Evolutionary conservation across 257 asterid genomes (phyloP).

Genomic region (Primulina huaijiensis): DNA sequence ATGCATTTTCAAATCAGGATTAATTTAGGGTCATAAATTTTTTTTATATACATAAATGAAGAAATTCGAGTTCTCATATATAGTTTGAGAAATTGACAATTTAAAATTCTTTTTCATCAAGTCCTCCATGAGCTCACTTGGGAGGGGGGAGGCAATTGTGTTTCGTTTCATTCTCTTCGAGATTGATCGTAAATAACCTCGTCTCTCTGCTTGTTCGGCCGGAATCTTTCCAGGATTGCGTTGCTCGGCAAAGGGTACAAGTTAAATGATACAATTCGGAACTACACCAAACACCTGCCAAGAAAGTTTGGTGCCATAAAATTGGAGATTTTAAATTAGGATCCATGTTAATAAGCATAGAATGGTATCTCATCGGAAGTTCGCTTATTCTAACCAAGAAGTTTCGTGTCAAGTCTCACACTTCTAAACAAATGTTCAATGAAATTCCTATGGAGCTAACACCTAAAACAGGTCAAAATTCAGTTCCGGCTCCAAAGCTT

Average conservation of each 20-base stretch:
- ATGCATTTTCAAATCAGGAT: too few species aligned
- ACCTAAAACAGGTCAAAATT: slow-evolving; percentile 66
- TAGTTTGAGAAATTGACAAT: too few species aligned
- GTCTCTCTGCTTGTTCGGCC: not conserved
- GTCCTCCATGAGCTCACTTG: not conserved
- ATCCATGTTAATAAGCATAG: not conserved
- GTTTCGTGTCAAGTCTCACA: slow-evolving; percentile 42
- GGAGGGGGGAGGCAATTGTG: not conserved
- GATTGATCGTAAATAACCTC: not conserved
- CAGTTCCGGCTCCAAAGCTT: slow-evolving; percentile 45
- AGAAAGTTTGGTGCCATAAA: not conserved
- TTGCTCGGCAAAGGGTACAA: not conserved
- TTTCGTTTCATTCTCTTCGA: not conserved
- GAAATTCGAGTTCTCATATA: too few species aligned
- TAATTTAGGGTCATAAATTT: too few species aligned
- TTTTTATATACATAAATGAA: too few species aligned
- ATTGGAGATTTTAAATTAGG: not conserved
- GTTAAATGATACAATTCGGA: not conserved
- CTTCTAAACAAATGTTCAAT: slow-evolving; percentile 51
- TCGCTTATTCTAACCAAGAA: slow-evolving; percentile 59
- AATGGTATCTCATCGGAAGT: slow-evolving; percentile 22
- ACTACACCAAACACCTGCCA: not conserved
- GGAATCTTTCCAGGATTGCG: not conserved
- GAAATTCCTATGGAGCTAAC: slow-evolving; percentile 38
- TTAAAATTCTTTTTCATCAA: too few species aligned